Conservation (phyloP, 208 protist genomes). For the Acanthamoeba culbertsoni region DNA sequence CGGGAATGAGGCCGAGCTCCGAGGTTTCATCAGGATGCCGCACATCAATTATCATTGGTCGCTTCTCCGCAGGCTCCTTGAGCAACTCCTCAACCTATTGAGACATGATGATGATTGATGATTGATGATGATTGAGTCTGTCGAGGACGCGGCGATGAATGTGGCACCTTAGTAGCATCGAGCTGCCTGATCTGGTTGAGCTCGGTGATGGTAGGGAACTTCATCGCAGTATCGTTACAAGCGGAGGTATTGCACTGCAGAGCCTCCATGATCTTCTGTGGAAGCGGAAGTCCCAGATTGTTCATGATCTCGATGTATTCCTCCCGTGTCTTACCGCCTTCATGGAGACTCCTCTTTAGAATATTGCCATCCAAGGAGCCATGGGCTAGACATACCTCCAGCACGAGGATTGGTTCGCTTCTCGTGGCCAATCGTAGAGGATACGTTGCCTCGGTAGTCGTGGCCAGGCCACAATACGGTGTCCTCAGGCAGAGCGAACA, state of each 20-base stretch:
- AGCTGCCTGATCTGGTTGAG: not conserved
- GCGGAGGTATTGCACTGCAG: not conserved
- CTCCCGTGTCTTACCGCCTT: not conserved
- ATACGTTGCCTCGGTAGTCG: not conserved
- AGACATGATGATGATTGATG: no score
- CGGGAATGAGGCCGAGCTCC: not conserved
- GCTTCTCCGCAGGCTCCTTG: not conserved
- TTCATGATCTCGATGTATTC: not conserved
- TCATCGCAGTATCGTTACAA: not conserved
- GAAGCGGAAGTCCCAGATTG: not conserved
- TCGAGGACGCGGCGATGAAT: not conserved
- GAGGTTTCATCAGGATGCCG: not conserved
- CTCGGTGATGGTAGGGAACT: not conserved
- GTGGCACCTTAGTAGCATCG: not conserved
- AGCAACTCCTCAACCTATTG: not conserved
- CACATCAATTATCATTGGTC: not conserved
- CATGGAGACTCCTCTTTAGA: no score
- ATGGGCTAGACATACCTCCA: no score
- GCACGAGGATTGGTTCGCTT: not conserved
- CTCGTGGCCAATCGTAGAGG: not conserved
- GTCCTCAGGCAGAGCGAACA: not conserved
- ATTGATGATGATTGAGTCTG: no score
- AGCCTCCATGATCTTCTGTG: not conserved
- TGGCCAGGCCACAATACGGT: not conserved
- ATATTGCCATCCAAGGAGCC: no score